Percentiles rank a stretch among this genome's conserved stretches.
These are phyloP conservation scores for Aspergillus tanneri DNA, from an alignment of 2,329 filamentous ascomycete genomes.

Conservation along the genomic window DNA sequence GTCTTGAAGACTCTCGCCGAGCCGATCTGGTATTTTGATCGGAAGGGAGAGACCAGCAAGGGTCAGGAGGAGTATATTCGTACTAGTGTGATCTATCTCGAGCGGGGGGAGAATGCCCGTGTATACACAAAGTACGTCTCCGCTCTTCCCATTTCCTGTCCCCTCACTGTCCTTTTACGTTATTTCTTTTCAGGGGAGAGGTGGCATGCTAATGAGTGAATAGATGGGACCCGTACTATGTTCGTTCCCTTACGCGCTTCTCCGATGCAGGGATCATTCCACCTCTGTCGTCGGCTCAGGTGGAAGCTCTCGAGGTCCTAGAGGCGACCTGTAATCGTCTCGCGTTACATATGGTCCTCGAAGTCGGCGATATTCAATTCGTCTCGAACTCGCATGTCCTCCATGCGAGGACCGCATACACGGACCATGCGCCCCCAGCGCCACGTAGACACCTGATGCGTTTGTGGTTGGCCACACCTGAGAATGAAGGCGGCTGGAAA, in stretches of 20 bases:
- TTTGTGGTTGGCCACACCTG: constrained; percentile 79
- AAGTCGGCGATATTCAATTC: constrained; percentile 87
- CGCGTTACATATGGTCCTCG: constrained; percentile 79
- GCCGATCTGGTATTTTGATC: constrained; percentile 89
- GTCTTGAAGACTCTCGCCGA: constrained; percentile 71
- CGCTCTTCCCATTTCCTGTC: background rate
- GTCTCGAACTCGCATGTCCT: constrained; percentile 76
- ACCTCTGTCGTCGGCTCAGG: constrained; percentile 66
- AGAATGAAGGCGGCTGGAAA: constrained; percentile 80
- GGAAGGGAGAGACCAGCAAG: constrained; percentile 75
- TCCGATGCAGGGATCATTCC: constrained; percentile 72
- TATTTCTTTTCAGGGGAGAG: too few relatives aligned
- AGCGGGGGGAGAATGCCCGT: constrained; percentile 63
- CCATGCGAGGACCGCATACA: constrained; percentile 79
- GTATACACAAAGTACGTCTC: constrained; percentile 67
- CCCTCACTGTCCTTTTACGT: background rate
- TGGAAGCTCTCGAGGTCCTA: constrained; percentile 65
- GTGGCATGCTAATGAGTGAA: constrained; percentile 6
- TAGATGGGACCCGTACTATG: constrained; percentile 82
- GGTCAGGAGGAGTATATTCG: constrained; percentile 75
- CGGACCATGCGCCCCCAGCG: constrained; percentile 64
- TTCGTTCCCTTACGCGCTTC: constrained; percentile 72
- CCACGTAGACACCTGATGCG: constrained; percentile 77
- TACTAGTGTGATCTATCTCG: constrained; percentile 72
- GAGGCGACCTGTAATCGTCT: constrained; percentile 74